Conservation (phyloP, 2,329 filamentous ascomycete species). For the Laburnicola sp. region DNA sequence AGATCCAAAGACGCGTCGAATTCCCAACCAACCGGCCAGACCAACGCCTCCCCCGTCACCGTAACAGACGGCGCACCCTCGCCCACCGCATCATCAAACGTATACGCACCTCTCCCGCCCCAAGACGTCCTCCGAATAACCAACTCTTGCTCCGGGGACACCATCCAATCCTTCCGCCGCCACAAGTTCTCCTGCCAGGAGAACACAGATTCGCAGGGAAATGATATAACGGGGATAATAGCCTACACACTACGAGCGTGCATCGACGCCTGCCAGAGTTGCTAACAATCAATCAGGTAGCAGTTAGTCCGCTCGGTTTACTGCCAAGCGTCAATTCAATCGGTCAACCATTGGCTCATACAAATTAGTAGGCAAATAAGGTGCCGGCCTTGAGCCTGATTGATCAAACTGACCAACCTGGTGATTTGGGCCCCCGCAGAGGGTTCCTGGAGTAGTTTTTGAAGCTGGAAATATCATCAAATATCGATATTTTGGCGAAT, state of each 20-base stretch:
- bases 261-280: conserved; percentile 11
- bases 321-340: too few species aligned
- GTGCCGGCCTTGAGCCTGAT: too few species aligned
- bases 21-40: neutral
- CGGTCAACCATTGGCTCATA: too few species aligned
- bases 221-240: conserved; percentile 11
- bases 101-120: neutral
- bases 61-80: neutral
- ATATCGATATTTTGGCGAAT: too few species aligned
- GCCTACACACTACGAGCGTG: conserved; percentile 12
- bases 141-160: neutral
- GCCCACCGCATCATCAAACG: neutral
- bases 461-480: too few species aligned
- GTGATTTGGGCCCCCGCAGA: too few species aligned
- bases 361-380: too few species aligned
- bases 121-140: neutral
- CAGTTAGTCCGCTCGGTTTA: too few species aligned
- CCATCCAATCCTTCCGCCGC: neutral
- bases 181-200: conserved; percentile 4
- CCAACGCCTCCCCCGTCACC: neutral
- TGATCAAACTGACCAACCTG: too few species aligned
- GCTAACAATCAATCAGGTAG: too few species aligned
- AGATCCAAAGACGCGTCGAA: too few species aligned
- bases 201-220: neutral
- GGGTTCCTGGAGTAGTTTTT: too few species aligned